A percentile compares a stretch with the other conserved stretches of the same genome.
Conservation (phyloP, 2,329 filamentous ascomycete species). For the Clarireedia hainanense region DNA sequence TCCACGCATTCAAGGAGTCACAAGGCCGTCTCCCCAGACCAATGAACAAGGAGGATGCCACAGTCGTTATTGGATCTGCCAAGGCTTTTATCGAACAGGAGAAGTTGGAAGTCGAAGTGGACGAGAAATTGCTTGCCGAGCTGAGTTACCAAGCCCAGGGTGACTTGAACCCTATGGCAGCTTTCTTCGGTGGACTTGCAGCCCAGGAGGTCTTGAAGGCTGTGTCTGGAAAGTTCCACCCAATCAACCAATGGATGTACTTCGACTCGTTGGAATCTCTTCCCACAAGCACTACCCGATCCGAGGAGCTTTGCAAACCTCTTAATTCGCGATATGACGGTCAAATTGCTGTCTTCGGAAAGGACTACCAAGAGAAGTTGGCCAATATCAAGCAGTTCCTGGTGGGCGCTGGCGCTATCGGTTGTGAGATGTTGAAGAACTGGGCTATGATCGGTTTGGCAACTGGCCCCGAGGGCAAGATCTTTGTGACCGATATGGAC, state of each 20-base stretch:
- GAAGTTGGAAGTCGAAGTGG: slow-evolving; percentile 72
- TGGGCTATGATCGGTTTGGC: slow-evolving; percentile 98
- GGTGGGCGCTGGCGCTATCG: slow-evolving; percentile 93
- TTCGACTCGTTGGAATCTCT: slow-evolving; percentile 97
- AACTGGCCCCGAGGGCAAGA: slow-evolving; percentile 78
- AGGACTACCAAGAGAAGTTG: slow-evolving; percentile 89
- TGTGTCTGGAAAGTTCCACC: slow-evolving; percentile 94
- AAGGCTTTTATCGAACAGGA: slow-evolving; percentile 67
- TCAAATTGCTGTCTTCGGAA: slow-evolving; percentile 93
- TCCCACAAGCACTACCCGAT: slow-evolving; percentile 64
- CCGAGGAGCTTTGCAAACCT: slow-evolving; percentile 83
- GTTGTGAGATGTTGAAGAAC: slow-evolving; percentile 98
- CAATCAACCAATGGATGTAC: slow-evolving; percentile 94
- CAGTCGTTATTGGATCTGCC: slow-evolving; percentile 66
- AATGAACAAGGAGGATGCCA: slow-evolving; percentile 77
- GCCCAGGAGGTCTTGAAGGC: slow-evolving; percentile 96
- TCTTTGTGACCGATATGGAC: slow-evolving; percentile 94
- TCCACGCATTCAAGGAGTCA: slow-evolving; percentile 74
- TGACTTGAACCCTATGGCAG: slow-evolving; percentile 85
- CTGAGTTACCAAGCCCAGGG: slow-evolving; percentile 90
- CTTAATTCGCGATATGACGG: slow-evolving; percentile 84
- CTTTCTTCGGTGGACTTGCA: slow-evolving; percentile 87
- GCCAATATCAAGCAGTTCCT: slow-evolving; percentile 87
- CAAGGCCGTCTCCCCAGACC: slow-evolving; percentile 73
- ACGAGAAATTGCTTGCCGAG: slow-evolving; percentile 88